A percentile compares a stretch with the other conserved stretches of the same genome.
Conservation (phyloP, 176 grass and related monocot species). For the Alopecurus myosuroides region DNA sequence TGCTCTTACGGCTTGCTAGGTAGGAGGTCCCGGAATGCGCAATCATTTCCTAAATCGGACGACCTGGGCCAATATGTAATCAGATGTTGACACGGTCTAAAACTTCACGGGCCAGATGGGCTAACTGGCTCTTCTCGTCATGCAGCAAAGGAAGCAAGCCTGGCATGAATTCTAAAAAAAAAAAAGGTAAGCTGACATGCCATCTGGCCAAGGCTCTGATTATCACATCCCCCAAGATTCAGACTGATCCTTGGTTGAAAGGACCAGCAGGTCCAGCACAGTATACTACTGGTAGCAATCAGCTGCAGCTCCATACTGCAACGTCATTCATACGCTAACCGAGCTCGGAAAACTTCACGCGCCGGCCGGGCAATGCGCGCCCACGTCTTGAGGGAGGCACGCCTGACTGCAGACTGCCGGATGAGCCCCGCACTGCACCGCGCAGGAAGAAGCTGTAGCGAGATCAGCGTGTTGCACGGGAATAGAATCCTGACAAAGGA, state of each 20-base stretch:
- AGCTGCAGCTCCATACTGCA: background rate
- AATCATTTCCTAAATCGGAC: too few species aligned
- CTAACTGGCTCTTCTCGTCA: background rate
- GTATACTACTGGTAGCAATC: too few species aligned
- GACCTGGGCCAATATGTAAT: background rate
- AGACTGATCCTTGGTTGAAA: background rate
- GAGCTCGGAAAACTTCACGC: background rate
- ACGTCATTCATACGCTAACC: background rate
- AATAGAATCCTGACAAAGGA: constrained; percentile 37
- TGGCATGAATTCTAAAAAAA: too few species aligned
- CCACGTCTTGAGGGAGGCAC: background rate
- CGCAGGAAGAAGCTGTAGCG: constrained; percentile 15
- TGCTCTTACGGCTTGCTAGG: too few species aligned
- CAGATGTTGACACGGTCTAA: background rate
- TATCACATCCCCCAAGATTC: background rate
- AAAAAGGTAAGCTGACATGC: too few species aligned
- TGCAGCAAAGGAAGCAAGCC: background rate
- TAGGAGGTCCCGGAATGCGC: too few species aligned
- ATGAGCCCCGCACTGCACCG: background rate
- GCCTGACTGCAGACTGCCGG: background rate
- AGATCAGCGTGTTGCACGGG: constrained; percentile 5
- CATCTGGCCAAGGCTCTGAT: too few species aligned
- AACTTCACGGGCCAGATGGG: background rate
- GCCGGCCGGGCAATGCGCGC: too few species aligned
- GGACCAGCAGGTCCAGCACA: too few species aligned